Evolutionary conservation across 2,329 filamentous ascomycete genomes (phyloP).

Genomic region (Aspergillus intermedius): DNA sequence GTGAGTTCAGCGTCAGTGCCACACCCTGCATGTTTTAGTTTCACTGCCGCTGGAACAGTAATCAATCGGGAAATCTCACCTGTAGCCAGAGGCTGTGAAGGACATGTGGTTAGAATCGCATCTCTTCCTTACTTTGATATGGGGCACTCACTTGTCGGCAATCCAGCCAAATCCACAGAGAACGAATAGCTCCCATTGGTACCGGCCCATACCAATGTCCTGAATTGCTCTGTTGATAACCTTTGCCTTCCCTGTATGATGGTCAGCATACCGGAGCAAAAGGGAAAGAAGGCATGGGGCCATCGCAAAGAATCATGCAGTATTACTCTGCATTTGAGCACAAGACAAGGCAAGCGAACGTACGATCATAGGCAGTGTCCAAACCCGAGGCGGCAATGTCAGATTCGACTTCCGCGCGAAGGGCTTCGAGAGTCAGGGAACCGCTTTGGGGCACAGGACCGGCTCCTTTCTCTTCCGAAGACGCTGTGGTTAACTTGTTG

Average conservation of each 20-base stretch:
- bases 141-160: slow-evolving; percentile 66
- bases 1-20: slow-evolving; percentile 66
- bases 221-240: slow-evolving; percentile 80
- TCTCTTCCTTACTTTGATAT: background rate
- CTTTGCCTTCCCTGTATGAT: slow-evolving; percentile 59
- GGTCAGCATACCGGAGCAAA: background rate
- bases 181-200: slow-evolving; percentile 70
- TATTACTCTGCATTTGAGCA: background rate
- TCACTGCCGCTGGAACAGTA: background rate
- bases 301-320: slow-evolving; percentile 4
- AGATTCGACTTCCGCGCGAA: slow-evolving; percentile 61
- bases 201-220: slow-evolving; percentile 42
- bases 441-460: slow-evolving; percentile 29
- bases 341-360: slow-evolving; percentile 40
- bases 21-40: slow-evolving; percentile 52
- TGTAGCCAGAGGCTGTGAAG: slow-evolving; percentile 63
- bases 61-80: slow-evolving; percentile 26
- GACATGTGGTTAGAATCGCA: background rate
- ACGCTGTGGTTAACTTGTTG: slow-evolving; percentile 15
- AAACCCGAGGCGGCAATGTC: slow-evolving; percentile 51
- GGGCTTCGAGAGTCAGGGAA: slow-evolving; percentile 58
- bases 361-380: slow-evolving; percentile 70
- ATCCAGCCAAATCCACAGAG: slow-evolving; percentile 83
- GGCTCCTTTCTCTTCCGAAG: slow-evolving; percentile 34
- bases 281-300: slow-evolving; percentile 5